Evolutionary conservation across 805 yeast genomes (phyloP).

Genomic region (Maudiozyma turicensis): DNA sequence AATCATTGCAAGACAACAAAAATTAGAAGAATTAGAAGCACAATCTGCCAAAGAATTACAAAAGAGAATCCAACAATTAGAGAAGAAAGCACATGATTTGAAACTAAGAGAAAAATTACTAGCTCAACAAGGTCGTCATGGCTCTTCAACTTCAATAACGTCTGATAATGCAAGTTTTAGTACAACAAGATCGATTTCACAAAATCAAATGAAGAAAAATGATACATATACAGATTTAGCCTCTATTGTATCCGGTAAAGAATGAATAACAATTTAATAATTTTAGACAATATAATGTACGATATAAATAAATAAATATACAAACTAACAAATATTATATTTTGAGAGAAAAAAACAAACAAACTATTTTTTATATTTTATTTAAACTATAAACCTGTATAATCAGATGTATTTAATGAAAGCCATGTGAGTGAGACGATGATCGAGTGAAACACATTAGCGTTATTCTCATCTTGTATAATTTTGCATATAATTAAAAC

Average conservation of each 20-base stretch:
- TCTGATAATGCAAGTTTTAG: slow-evolving; percentile 5
- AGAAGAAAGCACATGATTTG: slow-evolving; percentile 62
- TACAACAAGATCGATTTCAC: slow-evolving; percentile 2
- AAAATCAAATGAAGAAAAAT: slow-evolving; percentile 34
- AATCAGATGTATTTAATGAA: no score
- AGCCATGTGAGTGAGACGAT: no score
- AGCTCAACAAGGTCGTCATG: slow-evolving; percentile 12
- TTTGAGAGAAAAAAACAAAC: no score
- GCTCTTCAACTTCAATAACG: slow-evolving; percentile 13
- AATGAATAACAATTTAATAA: neutral
- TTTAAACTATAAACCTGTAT: no score
- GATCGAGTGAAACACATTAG: no score
- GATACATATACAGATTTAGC: slow-evolving; percentile 48
- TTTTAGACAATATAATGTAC: neutral
- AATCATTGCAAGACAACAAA: slow-evolving; percentile 63
- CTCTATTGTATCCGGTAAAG: slow-evolving; percentile 29
- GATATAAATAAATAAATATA: neutral
- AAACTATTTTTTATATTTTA: no score
- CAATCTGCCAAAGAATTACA: slow-evolving; percentile 68
- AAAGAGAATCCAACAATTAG: slow-evolving; percentile 64
- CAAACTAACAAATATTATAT: no score
- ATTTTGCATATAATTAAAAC: slow-evolving; percentile 1
- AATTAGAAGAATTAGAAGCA: slow-evolving; percentile 69
- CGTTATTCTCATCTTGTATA: neutral
- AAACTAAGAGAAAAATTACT: slow-evolving; percentile 54